These are phyloP conservation scores for Syzygium aromaticum DNA, from an alignment of 345 rosid species.

Conservation along the genomic window DNA sequence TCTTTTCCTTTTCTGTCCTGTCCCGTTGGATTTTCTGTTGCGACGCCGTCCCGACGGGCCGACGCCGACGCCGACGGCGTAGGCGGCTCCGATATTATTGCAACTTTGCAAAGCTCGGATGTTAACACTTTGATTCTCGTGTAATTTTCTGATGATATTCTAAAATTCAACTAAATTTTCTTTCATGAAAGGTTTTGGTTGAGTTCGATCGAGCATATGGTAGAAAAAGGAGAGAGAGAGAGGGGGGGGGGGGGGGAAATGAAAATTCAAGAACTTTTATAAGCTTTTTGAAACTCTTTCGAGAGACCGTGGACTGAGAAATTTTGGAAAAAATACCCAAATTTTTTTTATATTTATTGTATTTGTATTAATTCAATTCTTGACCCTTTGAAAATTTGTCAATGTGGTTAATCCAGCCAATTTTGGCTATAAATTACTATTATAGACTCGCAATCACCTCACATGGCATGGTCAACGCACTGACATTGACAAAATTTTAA, in stretches of 20 bases:
- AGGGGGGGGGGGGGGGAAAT: background rate
- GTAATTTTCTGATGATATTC: too few relatives aligned
- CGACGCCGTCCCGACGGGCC: background rate
- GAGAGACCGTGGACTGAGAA: background rate
- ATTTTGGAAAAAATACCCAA: too few relatives aligned
- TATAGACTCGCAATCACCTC: too few relatives aligned
- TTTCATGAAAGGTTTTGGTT: background rate
- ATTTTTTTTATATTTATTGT: fast-evolving
- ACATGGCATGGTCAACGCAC: fast-evolving
- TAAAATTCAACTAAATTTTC: too few relatives aligned
- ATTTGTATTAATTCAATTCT: too few relatives aligned
- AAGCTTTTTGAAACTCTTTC: background rate
- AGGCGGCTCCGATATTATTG: background rate
- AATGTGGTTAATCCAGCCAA: too few relatives aligned
- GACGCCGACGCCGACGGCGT: too few relatives aligned
- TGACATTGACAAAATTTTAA: too few relatives aligned
- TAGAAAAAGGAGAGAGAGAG: background rate
- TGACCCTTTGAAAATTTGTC: too few relatives aligned
- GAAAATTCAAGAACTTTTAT: background rate
- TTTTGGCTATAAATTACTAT: too few relatives aligned
- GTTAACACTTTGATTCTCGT: background rate
- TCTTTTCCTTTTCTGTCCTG: background rate
- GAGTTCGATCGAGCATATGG: background rate
- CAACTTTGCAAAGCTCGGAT: background rate
- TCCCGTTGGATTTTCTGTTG: background rate